phyloP scores from a whole-genome alignment of 2,329 filamentous ascomycete genomes.

The Cryphonectria naterciae region DNA sequence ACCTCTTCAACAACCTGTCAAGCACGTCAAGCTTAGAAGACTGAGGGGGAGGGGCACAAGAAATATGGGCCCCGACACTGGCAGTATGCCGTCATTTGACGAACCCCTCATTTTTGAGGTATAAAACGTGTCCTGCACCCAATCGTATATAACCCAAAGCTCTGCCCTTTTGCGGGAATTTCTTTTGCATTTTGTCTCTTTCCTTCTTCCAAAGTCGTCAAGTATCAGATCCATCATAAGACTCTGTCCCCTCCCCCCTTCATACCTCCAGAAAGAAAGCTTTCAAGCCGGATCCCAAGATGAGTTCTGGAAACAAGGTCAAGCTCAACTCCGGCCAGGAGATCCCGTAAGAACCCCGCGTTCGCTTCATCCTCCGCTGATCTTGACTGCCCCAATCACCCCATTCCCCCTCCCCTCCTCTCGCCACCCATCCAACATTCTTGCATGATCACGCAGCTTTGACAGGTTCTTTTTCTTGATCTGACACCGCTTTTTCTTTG shows the following conservation, averaged over 20 bases:
- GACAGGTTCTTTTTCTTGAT: background rate
- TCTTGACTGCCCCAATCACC: background rate
- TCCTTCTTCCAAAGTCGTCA: background rate
- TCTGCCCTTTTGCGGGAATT: background rate
- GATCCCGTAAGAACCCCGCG: constrained; percentile 53
- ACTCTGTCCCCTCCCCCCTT: background rate
- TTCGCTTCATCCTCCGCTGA: constrained; percentile 24
- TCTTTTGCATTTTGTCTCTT: background rate
- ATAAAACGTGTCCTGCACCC: constrained; percentile 2
- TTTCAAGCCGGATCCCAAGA: constrained; percentile 35
- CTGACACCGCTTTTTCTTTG: constrained; percentile 3
- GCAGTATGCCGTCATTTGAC: constrained; percentile 22
- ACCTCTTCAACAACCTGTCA: background rate
- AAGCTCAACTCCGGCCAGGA: constrained; percentile 67
- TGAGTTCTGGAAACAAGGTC: constrained; percentile 61
- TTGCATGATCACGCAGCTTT: background rate
- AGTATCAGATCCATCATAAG: background rate
- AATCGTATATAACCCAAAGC: background rate
- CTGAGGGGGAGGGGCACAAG: constrained; percentile 25
- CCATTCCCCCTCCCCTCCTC: background rate
- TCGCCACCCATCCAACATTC: background rate
- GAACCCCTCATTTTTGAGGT: constrained; percentile 6
- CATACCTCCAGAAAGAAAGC: background rate
- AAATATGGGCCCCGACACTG: background rate
- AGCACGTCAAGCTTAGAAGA: background rate